These are phyloP conservation scores for Phaeoacremonium minimum DNA, from an alignment of 2,329 filamentous ascomycete species.

Conservation along the genomic window DNA sequence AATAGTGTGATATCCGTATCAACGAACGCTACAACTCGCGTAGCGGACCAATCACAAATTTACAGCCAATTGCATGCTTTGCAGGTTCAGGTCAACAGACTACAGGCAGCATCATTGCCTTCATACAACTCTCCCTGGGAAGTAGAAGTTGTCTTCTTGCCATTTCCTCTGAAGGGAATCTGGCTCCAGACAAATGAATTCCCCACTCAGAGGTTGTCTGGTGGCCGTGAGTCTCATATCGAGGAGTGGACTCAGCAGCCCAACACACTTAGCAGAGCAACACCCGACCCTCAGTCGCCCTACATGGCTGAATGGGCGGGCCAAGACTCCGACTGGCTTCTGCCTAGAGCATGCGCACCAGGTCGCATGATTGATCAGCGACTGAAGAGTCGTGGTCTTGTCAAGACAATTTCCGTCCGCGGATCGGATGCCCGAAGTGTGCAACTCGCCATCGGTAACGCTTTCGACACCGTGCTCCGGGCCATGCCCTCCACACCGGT, in stretches of 20 bases:
- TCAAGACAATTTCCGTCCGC: constrained; percentile 58
- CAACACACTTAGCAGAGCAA: constrained; percentile 38
- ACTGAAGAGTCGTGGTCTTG: constrained; percentile 70
- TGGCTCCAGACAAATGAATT: constrained; percentile 50
- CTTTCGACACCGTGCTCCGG: constrained; percentile 55
- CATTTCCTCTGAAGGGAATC: constrained; percentile 57
- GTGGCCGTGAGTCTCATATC: constrained; percentile 20
- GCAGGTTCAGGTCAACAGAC: constrained; percentile 44
- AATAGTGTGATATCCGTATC: constrained; percentile 42
- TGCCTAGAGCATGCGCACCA: constrained; percentile 63
- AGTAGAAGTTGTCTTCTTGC: constrained; percentile 71
- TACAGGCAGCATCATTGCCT: constrained; percentile 57
- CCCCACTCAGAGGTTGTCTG: constrained; percentile 23
- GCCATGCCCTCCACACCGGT: constrained; percentile 32
- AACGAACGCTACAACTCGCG: constrained; percentile 33
- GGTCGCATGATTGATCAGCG: constrained; percentile 62
- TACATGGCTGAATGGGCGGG: constrained; percentile 42
- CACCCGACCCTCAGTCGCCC: constrained; percentile 42
- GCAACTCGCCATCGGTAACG: constrained; percentile 55
- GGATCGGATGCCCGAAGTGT: constrained; percentile 65
- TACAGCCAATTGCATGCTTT: constrained; percentile 45
- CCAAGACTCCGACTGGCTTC: constrained; percentile 55
- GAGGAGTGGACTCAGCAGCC: constrained; percentile 55
- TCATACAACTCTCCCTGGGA: constrained; percentile 63
- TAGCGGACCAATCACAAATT: constrained; percentile 39